Percentiles rank a stretch among this genome's conserved stretches.
Evolutionary conservation across 176 grass and related monocot genomes (phyloP).

Genomic region (Echinochloa phyllopogon): DNA sequence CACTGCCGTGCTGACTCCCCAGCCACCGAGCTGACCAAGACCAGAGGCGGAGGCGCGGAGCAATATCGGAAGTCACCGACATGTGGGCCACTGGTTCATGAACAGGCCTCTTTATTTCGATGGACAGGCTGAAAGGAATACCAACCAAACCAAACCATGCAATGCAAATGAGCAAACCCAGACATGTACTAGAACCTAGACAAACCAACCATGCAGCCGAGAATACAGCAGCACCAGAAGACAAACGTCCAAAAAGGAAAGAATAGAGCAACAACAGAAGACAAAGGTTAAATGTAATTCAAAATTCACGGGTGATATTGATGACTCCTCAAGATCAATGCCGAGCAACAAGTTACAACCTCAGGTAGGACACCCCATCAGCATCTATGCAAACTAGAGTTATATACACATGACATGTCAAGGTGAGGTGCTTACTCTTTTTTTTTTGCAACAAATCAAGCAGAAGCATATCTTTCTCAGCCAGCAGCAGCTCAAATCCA

Average conservation of each 20-base stretch:
- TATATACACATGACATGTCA: conserved; percentile 46
- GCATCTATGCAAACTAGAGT: conserved; percentile 49
- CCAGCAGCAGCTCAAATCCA: conserved; percentile 42
- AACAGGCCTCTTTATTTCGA: no score
- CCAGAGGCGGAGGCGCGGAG: no score
- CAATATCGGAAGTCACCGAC: no score
- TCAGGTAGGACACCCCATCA: conserved; percentile 29
- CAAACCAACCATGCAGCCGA: no score
- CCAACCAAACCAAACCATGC: not conserved
- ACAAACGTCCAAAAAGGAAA: no score
- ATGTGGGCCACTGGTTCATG: no score
- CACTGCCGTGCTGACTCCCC: no score
- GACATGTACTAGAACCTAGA: no score
- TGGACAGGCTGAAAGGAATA: not conserved
- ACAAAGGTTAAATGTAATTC: conserved; percentile 2
- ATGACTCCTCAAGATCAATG: conserved; percentile 6
- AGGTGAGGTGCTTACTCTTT: conserved; percentile 25
- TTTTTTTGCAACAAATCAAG: conserved; percentile 46
- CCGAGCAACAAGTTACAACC: conserved; percentile 24
- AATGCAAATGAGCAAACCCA: no score
- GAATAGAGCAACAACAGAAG: not conserved
- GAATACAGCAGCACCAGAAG: no score
- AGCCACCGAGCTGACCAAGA: no score
- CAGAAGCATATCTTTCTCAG: conserved; percentile 46
- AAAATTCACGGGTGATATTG: conserved; percentile 33